phyloP scores from a whole-genome alignment of 495 filamentous ascomycete species.

The Schizothecium vesticola region DNA sequence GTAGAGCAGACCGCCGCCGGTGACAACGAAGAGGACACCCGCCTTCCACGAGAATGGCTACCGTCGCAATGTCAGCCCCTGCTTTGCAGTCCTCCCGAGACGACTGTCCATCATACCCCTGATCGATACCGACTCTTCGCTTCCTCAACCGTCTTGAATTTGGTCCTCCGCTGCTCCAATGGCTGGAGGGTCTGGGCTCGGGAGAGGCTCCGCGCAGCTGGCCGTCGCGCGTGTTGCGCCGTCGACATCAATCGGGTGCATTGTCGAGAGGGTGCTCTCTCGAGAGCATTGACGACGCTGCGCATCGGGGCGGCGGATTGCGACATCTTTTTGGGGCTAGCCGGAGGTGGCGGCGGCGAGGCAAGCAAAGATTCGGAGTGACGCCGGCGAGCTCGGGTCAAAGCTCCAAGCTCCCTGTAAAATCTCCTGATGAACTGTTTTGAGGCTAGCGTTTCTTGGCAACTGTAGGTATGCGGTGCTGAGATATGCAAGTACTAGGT shows the following conservation, averaged over 20 bases:
- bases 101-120: slow-evolving; percentile 33
- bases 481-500: background rate
- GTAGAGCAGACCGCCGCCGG: slow-evolving; percentile 68
- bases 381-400: slow-evolving; percentile 1
- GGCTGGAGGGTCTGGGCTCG: slow-evolving; percentile 26
- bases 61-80: slow-evolving; percentile 11
- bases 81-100: background rate
- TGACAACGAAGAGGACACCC: slow-evolving; percentile 75
- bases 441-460: background rate
- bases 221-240: slow-evolving; percentile 11
- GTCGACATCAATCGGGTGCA: slow-evolving; percentile 28
- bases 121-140: slow-evolving; percentile 48
- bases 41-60: slow-evolving; percentile 90
- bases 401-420: slow-evolving; percentile 7
- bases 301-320: slow-evolving; percentile 21
- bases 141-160: slow-evolving; percentile 51
- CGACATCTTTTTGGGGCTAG: slow-evolving; percentile 21
- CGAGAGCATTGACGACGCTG: slow-evolving; percentile 20
- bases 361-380: background rate
- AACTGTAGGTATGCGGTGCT: background rate
- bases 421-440: slow-evolving; percentile 18
- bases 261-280: slow-evolving; percentile 18
- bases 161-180: slow-evolving; percentile 29
- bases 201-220: slow-evolving; percentile 13
- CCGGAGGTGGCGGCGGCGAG: background rate